Evolutionary conservation across 441 rosid species (phyloP).

Genomic region (Mallotus japonicus): DNA sequence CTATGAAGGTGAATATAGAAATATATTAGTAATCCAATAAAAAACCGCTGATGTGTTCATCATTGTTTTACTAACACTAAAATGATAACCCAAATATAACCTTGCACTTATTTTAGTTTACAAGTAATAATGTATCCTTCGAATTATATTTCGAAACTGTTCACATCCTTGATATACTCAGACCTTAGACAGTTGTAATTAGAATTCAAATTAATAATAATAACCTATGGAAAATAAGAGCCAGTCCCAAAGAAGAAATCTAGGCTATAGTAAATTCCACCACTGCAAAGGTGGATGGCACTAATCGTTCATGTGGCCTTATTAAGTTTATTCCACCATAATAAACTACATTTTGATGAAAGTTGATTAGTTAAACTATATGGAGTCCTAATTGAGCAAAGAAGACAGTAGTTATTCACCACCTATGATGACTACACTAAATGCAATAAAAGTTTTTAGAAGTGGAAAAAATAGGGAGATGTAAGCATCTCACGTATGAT

Average conservation of each 20-base stretch:
- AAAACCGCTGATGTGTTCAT: constrained; percentile 4
- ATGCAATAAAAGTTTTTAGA: not conserved
- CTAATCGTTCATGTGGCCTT: not conserved
- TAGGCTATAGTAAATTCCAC: not conserved
- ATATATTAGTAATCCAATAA: constrained; percentile 19
- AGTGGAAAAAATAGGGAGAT: not conserved
- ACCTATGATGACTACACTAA: not conserved
- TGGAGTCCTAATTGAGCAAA: constrained; percentile 1
- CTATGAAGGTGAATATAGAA: constrained; percentile 72
- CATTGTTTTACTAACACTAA: not conserved
- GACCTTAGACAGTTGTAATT: not conserved
- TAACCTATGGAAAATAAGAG: not conserved
- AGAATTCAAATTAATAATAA: not conserved
- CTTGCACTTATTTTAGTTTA: not conserved
- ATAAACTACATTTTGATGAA: not conserved
- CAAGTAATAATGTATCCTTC: not conserved
- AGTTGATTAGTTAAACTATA: not conserved
- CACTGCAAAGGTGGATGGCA: constrained; percentile 3
- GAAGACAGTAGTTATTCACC: not conserved
- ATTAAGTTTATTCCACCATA: not conserved
- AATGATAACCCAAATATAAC: not conserved
- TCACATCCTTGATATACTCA: not conserved
- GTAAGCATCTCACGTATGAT: not conserved
- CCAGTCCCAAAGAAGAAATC: not conserved
- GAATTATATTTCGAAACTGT: not conserved